Conservation (phyloP, 768 basidiomycete genomes). For the Tylopilus rubrobrunneus region DNA sequence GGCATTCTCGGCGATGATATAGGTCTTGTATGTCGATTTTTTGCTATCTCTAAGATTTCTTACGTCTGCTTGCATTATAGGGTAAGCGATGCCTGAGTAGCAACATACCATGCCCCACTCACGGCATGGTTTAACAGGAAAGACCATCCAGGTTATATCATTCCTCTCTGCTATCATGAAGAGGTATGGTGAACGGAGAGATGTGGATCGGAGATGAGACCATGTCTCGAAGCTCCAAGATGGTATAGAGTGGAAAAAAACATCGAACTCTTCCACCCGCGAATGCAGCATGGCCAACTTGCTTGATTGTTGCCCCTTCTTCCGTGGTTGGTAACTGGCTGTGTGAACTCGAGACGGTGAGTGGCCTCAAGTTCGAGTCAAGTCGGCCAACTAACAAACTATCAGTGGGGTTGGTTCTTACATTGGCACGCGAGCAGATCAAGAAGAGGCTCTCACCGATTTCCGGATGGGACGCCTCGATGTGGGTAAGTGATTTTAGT, state of each 20-base stretch:
- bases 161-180: constrained; percentile 91
- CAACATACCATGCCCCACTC: constrained; percentile 1
- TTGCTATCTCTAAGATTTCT: not conserved
- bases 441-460: constrained; percentile 55
- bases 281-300: constrained; percentile 78
- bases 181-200: constrained; percentile 63
- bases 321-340: constrained; percentile 88
- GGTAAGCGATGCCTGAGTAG: constrained; percentile 16
- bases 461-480: constrained; percentile 84
- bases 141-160: constrained; percentile 92
- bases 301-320: constrained; percentile 82
- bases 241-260: constrained; percentile 47
- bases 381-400: not conserved
- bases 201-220: constrained; percentile 61
- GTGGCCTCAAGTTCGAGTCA: constrained; percentile 10
- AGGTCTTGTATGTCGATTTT: constrained; percentile 58
- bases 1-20: constrained; percentile 95
- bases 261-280: constrained; percentile 57
- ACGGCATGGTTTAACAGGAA: constrained; percentile 45
- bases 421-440: constrained; percentile 47
- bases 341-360: constrained; percentile 78
- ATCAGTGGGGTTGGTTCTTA: constrained; percentile 88
- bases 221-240: constrained; percentile 70
- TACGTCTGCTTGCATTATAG: constrained; percentile 9
- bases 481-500: constrained; percentile 46